phyloP scores from a whole-genome alignment of 164 flowering plant species.

The Magnolia kwangsiensis region DNA sequence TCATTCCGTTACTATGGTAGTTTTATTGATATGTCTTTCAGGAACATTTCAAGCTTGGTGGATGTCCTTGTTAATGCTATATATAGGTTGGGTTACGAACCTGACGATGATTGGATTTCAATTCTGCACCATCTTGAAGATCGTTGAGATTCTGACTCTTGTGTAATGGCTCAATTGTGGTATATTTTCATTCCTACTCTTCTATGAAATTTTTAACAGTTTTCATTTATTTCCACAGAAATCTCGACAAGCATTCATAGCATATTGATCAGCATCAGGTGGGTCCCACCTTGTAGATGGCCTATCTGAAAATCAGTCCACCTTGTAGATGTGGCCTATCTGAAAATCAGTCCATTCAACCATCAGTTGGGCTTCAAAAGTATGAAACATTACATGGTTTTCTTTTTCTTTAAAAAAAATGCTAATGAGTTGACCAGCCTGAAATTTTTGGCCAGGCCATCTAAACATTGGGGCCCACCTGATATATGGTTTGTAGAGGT shows the following conservation, averaged over 20 bases:
- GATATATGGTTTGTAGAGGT: not conserved
- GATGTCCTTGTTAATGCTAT: not conserved
- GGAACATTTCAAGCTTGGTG: too few relatives aligned
- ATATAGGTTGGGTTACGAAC: too few relatives aligned
- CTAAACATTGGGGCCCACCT: too few relatives aligned
- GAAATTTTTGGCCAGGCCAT: too few relatives aligned
- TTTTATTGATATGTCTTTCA: not conserved
- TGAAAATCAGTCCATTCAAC: not conserved
- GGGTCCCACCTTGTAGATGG: not conserved
- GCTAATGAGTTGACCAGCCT: not conserved
- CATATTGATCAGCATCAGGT: not conserved
- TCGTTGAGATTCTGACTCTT: conserved; percentile 6
- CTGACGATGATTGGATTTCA: not conserved
- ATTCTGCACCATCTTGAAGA: conserved; percentile 1
- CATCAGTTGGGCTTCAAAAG: not conserved
- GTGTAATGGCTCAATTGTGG: not conserved
- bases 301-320: not conserved
- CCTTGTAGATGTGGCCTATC: not conserved
- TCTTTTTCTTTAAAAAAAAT: not conserved
- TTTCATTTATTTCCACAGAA: not conserved
- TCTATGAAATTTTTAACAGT: not conserved
- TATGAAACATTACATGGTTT: not conserved
- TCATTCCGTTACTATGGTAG: not conserved
- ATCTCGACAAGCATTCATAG: not conserved
- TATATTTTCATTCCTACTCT: not conserved